A percentile compares a stretch with the other conserved stretches of the same genome.
Evolutionary conservation across 345 rosid species (phyloP).

Genomic region (Salix purpurea): DNA sequence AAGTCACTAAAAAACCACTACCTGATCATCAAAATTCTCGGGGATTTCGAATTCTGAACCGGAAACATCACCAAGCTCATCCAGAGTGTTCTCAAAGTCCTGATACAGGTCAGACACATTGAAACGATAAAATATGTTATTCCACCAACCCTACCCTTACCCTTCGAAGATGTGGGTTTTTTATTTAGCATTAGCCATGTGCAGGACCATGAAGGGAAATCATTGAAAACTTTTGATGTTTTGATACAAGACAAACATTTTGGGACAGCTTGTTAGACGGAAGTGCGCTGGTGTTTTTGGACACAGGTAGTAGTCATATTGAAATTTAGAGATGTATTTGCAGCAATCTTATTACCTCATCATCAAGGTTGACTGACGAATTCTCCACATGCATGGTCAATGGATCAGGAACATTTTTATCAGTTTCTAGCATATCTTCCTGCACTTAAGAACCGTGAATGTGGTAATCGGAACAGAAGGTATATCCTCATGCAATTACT

Average conservation of each 20-base stretch:
- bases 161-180: not conserved
- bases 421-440: constrained; percentile 27
- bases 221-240: not conserved
- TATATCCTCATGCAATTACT: not conserved
- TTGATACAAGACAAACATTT: not conserved
- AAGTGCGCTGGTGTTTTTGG: not conserved
- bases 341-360: constrained; percentile 34
- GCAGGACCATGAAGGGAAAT: not conserved
- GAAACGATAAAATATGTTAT: not conserved
- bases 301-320: not conserved
- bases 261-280: not conserved
- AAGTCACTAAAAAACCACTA: constrained; percentile 21
- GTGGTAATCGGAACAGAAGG: constrained; percentile 7
- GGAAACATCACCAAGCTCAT: constrained; percentile 41
- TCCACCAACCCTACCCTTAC: not conserved
- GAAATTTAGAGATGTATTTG: constrained; percentile 4
- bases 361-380: constrained; percentile 36
- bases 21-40: constrained; percentile 45
- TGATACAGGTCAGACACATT: constrained; percentile 9
- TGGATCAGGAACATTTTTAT: constrained; percentile 17
- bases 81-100: constrained; percentile 44
- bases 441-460: constrained; percentile 8
- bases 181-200: not conserved
- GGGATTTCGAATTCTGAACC: constrained; percentile 52
- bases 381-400: constrained; percentile 32